Evolutionary conservation across 2,329 filamentous ascomycete genomes (phyloP).

Genomic region (Fusarium sp.): DNA sequence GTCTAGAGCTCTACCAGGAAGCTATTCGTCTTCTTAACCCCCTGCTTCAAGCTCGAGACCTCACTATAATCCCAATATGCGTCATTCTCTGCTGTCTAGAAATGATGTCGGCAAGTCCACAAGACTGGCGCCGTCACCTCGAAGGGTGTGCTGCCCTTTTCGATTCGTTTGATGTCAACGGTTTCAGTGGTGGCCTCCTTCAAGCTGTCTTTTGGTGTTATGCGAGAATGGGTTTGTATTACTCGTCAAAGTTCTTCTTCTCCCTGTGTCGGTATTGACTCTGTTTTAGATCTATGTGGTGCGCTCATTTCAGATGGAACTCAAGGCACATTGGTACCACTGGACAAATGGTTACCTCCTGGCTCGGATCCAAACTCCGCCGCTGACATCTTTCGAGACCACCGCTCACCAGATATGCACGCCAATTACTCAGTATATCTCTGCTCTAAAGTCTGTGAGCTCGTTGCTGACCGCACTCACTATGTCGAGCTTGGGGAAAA

Average conservation of each 20-base stretch:
- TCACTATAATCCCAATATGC: constrained; percentile 50
- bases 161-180: constrained; percentile 61
- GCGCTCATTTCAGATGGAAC: constrained; percentile 64
- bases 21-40: constrained; percentile 56
- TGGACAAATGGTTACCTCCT: constrained; percentile 56
- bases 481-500: constrained; percentile 57
- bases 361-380: constrained; percentile 49
- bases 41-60: constrained; percentile 46
- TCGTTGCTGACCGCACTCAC: constrained; percentile 59
- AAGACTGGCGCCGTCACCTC: constrained; percentile 64
- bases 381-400: constrained; percentile 47
- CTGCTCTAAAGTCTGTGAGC: constrained; percentile 60
- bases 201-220: constrained; percentile 69
- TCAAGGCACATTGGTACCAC: constrained; percentile 60
- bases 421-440: constrained; percentile 69
- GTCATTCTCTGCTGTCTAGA: constrained; percentile 53
- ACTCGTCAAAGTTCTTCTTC: background rate
- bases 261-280: background rate
- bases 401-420: constrained; percentile 60
- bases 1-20: constrained; percentile 64
- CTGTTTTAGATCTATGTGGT: constrained; percentile 59
- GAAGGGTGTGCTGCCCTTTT: constrained; percentile 67
- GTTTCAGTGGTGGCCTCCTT: constrained; percentile 60
- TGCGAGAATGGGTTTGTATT: constrained; percentile 60
- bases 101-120: constrained; percentile 53